Evolutionary conservation across 2,329 filamentous ascomycete species (phyloP).

Genomic region (Proliferodiscus dingleyae): DNA sequence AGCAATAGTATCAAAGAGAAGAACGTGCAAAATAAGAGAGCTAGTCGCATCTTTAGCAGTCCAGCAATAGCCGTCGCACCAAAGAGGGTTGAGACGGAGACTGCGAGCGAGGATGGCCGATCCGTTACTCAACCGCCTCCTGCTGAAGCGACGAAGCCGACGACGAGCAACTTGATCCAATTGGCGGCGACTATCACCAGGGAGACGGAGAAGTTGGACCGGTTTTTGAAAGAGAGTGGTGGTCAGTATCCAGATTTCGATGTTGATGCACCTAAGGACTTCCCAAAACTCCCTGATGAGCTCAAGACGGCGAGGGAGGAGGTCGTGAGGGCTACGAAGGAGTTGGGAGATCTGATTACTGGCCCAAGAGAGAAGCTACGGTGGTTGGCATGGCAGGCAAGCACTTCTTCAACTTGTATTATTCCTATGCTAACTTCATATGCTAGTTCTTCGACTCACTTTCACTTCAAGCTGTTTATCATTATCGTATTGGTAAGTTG

Average conservation of each 20-base stretch:
- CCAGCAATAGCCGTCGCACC: neutral
- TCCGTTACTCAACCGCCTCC: too few relatives aligned
- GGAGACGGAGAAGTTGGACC: constrained; percentile 47
- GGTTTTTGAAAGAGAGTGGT: constrained; percentile 40
- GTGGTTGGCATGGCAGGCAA: constrained; percentile 49
- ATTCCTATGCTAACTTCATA: constrained; percentile 9
- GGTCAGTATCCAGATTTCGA: constrained; percentile 42
- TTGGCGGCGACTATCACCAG: constrained; percentile 44
- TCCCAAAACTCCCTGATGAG: constrained; percentile 43
- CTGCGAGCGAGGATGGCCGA: neutral
- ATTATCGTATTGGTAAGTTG: constrained; percentile 43
- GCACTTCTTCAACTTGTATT: constrained; percentile 19
- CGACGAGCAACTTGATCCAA: constrained; percentile 36
- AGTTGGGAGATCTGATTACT: constrained; percentile 43
- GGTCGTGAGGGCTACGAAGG: constrained; percentile 44
- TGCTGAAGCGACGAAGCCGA: neutral
- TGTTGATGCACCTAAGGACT: constrained; percentile 40
- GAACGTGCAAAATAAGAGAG: neutral
- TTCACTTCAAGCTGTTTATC: constrained; percentile 46
- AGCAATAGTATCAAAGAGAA: neutral
- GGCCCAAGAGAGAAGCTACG: constrained; percentile 47
- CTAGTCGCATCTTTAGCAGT: neutral
- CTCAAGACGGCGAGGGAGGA: constrained; percentile 42
- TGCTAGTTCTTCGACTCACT: constrained; percentile 46
- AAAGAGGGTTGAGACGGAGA: neutral